Evolutionary conservation across 306 rosid genomes (phyloP).

Genomic region (Castanea crenata): DNA sequence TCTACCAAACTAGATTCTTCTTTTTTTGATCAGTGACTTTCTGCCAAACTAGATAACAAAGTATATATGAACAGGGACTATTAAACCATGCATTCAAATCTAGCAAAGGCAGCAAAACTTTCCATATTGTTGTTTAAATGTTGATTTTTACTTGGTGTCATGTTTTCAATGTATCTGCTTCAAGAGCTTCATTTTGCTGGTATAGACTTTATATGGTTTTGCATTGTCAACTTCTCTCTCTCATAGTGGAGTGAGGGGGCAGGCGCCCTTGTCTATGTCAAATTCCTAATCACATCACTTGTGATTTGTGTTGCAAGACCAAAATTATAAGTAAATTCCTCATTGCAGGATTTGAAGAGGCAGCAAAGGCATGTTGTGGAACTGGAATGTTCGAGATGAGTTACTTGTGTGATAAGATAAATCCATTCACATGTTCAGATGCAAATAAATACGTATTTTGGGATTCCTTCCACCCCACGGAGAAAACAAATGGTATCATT

Average conservation of each 20-base stretch:
- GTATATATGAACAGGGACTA: neutral
- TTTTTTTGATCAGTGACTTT: neutral
- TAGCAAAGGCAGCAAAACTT: neutral
- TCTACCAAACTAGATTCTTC: neutral
- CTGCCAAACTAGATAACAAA: neutral
- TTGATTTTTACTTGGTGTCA: neutral
- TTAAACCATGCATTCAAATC: neutral
- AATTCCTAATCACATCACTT: neutral
- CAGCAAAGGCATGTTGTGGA: conserved; percentile 47
- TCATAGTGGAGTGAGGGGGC: neutral
- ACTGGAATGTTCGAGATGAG: conserved; percentile 48
- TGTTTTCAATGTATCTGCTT: neutral
- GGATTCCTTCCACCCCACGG: conserved; percentile 64
- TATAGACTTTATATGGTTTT: too few relatives aligned
- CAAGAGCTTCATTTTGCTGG: neutral
- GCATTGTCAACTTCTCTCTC: too few relatives aligned
- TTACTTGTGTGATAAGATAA: conserved; percentile 34
- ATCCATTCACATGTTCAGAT: conserved; percentile 52
- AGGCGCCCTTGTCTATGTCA: neutral
- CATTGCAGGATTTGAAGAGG: conserved; percentile 42
- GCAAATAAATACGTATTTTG: conserved; percentile 53
- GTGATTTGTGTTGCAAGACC: neutral
- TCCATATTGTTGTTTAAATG: neutral
- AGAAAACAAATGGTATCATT: conserved; percentile 43
- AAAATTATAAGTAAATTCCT: neutral